Percentiles rank a stretch among this genome's conserved stretches.
phyloP scores from a whole-genome alignment of 1,139 yeast genomes.

The Yamadazyma jaroonii region DNA sequence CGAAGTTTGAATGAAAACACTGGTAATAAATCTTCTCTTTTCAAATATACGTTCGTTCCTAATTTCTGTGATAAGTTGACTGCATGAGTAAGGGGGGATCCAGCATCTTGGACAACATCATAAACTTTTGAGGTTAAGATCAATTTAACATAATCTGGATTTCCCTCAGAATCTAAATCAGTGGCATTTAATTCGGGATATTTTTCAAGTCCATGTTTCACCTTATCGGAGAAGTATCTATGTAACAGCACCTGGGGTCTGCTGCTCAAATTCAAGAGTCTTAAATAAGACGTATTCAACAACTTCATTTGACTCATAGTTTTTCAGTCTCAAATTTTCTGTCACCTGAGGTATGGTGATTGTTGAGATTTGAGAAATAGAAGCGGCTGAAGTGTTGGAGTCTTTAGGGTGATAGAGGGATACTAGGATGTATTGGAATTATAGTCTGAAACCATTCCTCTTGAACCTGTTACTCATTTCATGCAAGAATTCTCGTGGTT shows the following conservation, averaged over 20 bases:
- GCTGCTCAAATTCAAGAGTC: background rate
- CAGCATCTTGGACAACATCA: slow-evolving; percentile 77
- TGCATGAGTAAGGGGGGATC: slow-evolving; percentile 81
- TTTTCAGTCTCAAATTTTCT: slow-evolving; percentile 1
- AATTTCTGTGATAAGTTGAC: slow-evolving; percentile 69
- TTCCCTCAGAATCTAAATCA: slow-evolving; percentile 57
- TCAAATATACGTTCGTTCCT: slow-evolving; percentile 70
- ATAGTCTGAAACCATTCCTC: too few species aligned
- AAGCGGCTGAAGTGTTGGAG: too few species aligned
- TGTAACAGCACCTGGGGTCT: background rate
- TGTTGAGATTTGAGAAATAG: too few species aligned
- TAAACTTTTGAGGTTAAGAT: slow-evolving; percentile 90
- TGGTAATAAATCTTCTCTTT: slow-evolving; percentile 91
- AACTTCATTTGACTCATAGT: slow-evolving; percentile 3
- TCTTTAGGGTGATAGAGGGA: too few species aligned
- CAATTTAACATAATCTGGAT: slow-evolving; percentile 90
- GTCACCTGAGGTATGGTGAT: background rate
- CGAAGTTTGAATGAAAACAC: slow-evolving; percentile 94
- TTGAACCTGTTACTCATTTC: too few species aligned
- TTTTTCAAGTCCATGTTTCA: slow-evolving; percentile 11
- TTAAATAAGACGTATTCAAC: background rate
- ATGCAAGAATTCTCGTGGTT: too few species aligned
- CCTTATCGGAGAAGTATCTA: background rate
- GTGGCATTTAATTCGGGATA: slow-evolving; percentile 50
- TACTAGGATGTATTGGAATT: too few species aligned